Evolutionary conservation across 73 alveolate species (phyloP), one percentile per base, ranked within the genome.

Genomic region (Paramecium sonneborni): DNA sequence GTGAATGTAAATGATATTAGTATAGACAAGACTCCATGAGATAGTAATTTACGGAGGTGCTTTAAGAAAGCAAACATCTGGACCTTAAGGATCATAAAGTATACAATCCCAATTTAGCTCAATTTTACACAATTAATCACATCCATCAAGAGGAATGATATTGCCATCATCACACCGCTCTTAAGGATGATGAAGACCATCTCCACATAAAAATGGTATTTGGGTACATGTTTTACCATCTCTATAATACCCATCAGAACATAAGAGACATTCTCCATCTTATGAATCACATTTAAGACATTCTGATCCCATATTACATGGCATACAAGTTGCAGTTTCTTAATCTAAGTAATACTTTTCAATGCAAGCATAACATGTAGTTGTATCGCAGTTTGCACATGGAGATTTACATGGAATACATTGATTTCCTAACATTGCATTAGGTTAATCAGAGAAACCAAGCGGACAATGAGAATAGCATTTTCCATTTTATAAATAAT

Each of bases 91-190:
- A 39, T 79, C 90, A 23, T 79, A 79, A 10, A 79, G 55, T 3
- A 79, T 18, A 57, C 92, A 85, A 30, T 56, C 92, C 82, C 85
- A 85, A 21, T 37, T 37, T 12, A 32, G 18, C 26, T 85, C 92
- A 24, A 85, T 37, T 23, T 85, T 85, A 57, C 92, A 85, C 8
- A 30, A 8, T 52, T 43, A 21, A 52, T 43, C 57, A n/a, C 92
- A 85, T 26, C 92, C 92, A 35, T 85, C 92, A 3, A 26, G 28
- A 26, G 39, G 39, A 1, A 1, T 34, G 2, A 18, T 44, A 23
- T 85, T 57, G 2, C 92, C 92, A 85, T 85, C 92, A 55, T 85
- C 92, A 57, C 92, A 85, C 21, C 41, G 41, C 92, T 92, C 96
- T 48, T 58, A 93, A 9, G 76, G 89, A 15, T 87, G 68, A 48